phyloP scores from a whole-genome alignment of 192 early-diverging fungal species.

The Entomortierella lignicola region DNA sequence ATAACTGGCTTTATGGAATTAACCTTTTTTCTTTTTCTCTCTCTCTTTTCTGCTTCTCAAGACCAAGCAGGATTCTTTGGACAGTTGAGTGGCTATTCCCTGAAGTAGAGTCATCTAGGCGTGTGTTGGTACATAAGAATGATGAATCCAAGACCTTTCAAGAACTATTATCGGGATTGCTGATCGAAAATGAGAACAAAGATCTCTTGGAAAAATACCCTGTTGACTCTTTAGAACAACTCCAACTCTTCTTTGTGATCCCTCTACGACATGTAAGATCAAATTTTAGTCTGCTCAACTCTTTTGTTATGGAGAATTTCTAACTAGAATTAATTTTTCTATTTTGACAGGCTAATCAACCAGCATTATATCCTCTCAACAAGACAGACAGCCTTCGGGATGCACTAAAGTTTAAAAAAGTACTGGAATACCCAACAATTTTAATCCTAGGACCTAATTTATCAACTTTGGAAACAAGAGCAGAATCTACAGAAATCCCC shows the following conservation, averaged over 20 bases:
- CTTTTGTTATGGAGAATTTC: too few relatives aligned
- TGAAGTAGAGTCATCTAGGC: slow-evolving; percentile 5
- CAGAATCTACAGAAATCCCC: too few relatives aligned
- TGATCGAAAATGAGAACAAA: slow-evolving; percentile 18
- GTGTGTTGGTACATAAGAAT: slow-evolving; percentile 37
- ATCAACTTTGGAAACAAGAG: too few relatives aligned
- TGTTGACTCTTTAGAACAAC: slow-evolving; percentile 24
- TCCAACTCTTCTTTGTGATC: slow-evolving; percentile 54
- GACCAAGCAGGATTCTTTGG: slow-evolving; percentile 59
- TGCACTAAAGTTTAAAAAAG: slow-evolving; percentile 59
- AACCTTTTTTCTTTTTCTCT: neutral
- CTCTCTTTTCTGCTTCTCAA: slow-evolving; percentile 7
- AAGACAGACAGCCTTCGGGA: slow-evolving; percentile 52
- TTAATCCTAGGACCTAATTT: slow-evolving; percentile 51
- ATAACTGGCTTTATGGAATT: neutral
- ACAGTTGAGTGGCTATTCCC: slow-evolving; percentile 60
- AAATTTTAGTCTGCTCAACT: neutral
- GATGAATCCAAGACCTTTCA: slow-evolving; percentile 23
- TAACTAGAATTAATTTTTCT: too few relatives aligned
- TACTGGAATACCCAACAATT: slow-evolving; percentile 63
- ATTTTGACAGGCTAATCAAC: slow-evolving; percentile 61
- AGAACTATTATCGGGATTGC: slow-evolving; percentile 6
- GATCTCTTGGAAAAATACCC: slow-evolving; percentile 16
- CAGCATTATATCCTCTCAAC: slow-evolving; percentile 56
- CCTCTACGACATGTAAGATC: slow-evolving; percentile 56